These are phyloP conservation scores for Thecaphora thlaspeos DNA, from an alignment of 1,284 basidiomycete species.

Conservation along the genomic window DNA sequence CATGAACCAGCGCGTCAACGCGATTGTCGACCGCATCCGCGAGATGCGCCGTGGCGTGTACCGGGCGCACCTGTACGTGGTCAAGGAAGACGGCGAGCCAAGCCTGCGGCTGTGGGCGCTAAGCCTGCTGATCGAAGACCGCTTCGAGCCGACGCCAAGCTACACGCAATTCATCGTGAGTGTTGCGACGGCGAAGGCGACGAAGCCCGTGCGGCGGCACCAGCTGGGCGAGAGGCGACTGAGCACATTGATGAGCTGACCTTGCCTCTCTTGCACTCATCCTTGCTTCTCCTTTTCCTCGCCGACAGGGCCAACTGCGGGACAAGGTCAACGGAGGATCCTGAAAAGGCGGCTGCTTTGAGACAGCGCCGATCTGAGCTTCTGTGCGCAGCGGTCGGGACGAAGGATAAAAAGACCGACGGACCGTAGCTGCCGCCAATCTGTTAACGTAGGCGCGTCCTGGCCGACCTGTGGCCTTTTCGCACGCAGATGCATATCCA, in stretches of 20 bases:
- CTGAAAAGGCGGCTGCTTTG: slow-evolving; percentile 10
- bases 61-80: slow-evolving; percentile 90
- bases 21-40: slow-evolving; percentile 85
- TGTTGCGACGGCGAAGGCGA: too few relatives aligned
- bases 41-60: slow-evolving; percentile 84
- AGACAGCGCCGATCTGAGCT: too few relatives aligned
- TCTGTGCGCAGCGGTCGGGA: too few relatives aligned
- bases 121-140: slow-evolving; percentile 89
- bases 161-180: slow-evolving; percentile 82
- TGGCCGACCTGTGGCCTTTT: too few relatives aligned
- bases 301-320: slow-evolving; percentile 33
- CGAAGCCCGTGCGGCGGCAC: too few relatives aligned
- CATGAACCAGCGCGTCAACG: slow-evolving; percentile 90
- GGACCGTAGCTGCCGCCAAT: too few relatives aligned
- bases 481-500: too few relatives aligned
- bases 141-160: slow-evolving; percentile 88
- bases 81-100: slow-evolving; percentile 97
- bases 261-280: too few relatives aligned
- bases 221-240: too few relatives aligned
- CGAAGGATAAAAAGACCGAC: too few relatives aligned
- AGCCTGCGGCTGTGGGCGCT: slow-evolving; percentile 85
- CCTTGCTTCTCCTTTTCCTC: not conserved
- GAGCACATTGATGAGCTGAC: too few relatives aligned
- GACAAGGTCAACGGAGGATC: slow-evolving; percentile 51
- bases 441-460: too few relatives aligned